Base-by-base conservation (phyloP, 352 stramenopile genomes). In the Phytopythium vexans region DNA sequence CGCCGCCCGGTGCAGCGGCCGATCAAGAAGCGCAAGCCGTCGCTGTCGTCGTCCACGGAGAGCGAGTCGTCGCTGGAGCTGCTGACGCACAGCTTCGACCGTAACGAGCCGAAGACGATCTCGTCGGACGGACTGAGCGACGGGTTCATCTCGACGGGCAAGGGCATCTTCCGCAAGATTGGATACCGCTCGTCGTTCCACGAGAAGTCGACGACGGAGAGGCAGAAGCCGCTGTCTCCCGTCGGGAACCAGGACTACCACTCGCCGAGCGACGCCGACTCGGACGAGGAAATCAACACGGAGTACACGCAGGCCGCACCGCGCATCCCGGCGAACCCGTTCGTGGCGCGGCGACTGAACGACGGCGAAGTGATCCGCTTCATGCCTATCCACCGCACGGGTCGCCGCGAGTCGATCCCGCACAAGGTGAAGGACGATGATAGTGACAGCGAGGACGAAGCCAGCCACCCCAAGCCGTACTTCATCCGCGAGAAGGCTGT, bases 401-500 rank as follows among this genome's bases (percentile, higher is more conserved):
- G 66, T 31, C 74, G 63, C 14, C 78, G 78, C 12, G 77, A 88
- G 35, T 59, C 45, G 5, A 55, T 63, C 12, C 66, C 70, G 16
- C 69, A 85, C 42, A 72, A 86, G 31, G 72, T 89, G 38, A 89
- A 89, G 53, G 60, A 77, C 21, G 68, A 56, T 6, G 12, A 8
- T 34, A 65, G 74, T 15, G 52, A 59, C 38, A 78, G 67, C 36
- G 80, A 92, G 37, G 82, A 92, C 33, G 79, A 92, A 40, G 62
- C 36, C 9, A 68, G 52, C 27, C 63, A 72, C 41, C 81, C 81
- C 0, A 92, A 92, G 58, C 86, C 86, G 14, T 95, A 92, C 64
- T 95, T 95, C 62, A 95, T 95, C 60, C 86, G 94, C 42, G 83
- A 95, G 57, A 81, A 79, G 41, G 84, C 83, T 31, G 84, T 95